Conservation (phyloP, 257 asterid genomes). For the Ocimum tenuiflorum region DNA sequence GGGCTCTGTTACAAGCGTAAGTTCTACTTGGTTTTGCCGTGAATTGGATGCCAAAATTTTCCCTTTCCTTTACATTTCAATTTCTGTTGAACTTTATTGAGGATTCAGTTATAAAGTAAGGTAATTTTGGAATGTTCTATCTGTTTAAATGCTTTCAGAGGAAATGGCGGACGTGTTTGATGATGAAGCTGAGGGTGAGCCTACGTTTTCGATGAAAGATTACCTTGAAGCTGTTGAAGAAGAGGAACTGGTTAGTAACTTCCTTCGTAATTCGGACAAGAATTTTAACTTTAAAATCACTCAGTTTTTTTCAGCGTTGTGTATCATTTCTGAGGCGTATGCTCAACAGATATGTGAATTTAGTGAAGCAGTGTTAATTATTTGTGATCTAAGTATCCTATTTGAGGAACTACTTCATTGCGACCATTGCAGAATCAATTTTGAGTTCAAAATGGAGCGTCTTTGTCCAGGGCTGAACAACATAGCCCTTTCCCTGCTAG, state of each 20-base stretch:
- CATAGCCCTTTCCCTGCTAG: no score
- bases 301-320: background rate
- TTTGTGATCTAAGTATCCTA: no score
- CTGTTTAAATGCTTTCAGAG: slow-evolving; percentile 9
- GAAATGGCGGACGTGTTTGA: slow-evolving; percentile 44
- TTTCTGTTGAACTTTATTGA: background rate
- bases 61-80: background rate
- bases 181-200: slow-evolving; percentile 48
- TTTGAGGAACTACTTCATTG: no score
- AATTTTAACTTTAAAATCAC: background rate
- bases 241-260: slow-evolving; percentile 51
- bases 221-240: slow-evolving; percentile 65
- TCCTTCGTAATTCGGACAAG: background rate
- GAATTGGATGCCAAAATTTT: background rate
- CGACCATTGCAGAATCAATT: no score
- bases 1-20: background rate
- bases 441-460: no score
- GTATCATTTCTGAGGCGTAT: background rate
- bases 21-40: background rate
- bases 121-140: background rate
- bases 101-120: background rate
- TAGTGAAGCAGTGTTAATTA: background rate
- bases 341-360: background rate
- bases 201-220: slow-evolving; percentile 59
- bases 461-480: no score